These are phyloP conservation scores for Cardamine resedifolia DNA, from an alignment of 345 rosid genomes.

Conservation along the genomic window DNA sequence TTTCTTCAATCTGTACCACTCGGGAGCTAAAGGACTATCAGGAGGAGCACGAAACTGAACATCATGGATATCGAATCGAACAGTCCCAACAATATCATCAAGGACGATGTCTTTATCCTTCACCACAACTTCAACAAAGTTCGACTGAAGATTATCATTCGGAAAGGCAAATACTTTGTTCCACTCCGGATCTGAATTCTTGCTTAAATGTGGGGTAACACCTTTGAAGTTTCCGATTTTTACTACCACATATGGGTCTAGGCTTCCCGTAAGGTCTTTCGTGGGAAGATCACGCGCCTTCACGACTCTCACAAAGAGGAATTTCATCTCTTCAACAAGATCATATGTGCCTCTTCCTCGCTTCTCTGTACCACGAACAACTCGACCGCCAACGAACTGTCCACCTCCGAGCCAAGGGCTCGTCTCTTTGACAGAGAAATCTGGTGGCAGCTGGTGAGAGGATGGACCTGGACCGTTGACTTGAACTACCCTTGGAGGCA, in stretches of 20 bases:
- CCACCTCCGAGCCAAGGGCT: conserved; percentile 90
- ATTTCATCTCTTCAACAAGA: conserved; percentile 89
- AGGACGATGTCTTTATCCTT: conserved; percentile 73
- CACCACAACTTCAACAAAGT: conserved; percentile 63
- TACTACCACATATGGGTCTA: conserved; percentile 86
- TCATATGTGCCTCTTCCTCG: conserved; percentile 68
- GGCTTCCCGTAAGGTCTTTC: conserved; percentile 76
- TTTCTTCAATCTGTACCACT: conserved; percentile 87
- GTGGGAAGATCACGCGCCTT: conserved; percentile 85
- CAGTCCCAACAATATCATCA: conserved; percentile 73
- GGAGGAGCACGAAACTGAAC: conserved; percentile 77
- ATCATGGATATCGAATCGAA: conserved; percentile 64
- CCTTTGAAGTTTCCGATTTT: conserved; percentile 89
- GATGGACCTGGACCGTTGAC: conserved; percentile 28
- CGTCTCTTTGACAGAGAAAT: conserved; percentile 77
- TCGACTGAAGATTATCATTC: conserved; percentile 60
- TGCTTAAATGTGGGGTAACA: conserved; percentile 59
- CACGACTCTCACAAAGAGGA: conserved; percentile 84
- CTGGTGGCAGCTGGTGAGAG: conserved; percentile 48
- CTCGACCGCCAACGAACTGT: conserved; percentile 73
- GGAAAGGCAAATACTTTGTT: conserved; percentile 92
- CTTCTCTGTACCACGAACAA: conserved; percentile 56
- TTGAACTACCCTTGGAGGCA: conserved; percentile 38
- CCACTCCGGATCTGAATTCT: conserved; percentile 85
- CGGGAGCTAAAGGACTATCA: conserved; percentile 94